phyloP scores from a whole-genome alignment of 805 yeast genomes.

The Yarrowia sp. region DNA sequence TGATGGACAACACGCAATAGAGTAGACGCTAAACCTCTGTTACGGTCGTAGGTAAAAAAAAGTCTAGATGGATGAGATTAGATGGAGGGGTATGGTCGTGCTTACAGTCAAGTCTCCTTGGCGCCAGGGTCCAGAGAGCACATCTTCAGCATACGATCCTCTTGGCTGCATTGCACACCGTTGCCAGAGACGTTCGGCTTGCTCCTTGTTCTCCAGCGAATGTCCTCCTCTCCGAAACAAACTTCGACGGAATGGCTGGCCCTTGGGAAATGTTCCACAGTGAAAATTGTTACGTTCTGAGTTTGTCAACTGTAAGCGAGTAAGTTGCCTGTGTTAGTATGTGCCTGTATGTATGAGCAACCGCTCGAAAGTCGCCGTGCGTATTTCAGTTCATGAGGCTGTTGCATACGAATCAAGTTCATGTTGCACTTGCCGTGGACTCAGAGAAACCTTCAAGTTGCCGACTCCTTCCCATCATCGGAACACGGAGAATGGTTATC shows the following conservation, averaged over 20 bases:
- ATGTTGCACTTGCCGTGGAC: no score
- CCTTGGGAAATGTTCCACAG: background rate
- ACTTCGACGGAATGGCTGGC: background rate
- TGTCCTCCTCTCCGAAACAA: background rate
- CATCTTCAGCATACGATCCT: background rate
- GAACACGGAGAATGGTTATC: no score
- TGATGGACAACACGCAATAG: background rate
- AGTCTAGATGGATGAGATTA: constrained; percentile 4
- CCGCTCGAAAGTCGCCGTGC: no score
- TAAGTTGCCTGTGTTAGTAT: background rate
- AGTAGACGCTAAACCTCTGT: background rate
- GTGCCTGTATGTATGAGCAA: background rate
- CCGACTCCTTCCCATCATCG: no score
- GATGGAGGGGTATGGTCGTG: background rate
- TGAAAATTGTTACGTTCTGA: background rate
- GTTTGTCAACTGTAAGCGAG: background rate
- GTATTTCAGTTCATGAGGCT: no score
- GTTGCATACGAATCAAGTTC: no score
- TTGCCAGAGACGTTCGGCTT: background rate
- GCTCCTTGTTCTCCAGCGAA: background rate
- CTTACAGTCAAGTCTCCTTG: no score
- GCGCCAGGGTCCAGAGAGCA: background rate
- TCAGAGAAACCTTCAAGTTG: no score
- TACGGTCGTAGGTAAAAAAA: background rate
- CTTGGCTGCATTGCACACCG: background rate